phyloP scores from a whole-genome alignment of 495 filamentous ascomycete genomes.

The Neurospora sp. region DNA sequence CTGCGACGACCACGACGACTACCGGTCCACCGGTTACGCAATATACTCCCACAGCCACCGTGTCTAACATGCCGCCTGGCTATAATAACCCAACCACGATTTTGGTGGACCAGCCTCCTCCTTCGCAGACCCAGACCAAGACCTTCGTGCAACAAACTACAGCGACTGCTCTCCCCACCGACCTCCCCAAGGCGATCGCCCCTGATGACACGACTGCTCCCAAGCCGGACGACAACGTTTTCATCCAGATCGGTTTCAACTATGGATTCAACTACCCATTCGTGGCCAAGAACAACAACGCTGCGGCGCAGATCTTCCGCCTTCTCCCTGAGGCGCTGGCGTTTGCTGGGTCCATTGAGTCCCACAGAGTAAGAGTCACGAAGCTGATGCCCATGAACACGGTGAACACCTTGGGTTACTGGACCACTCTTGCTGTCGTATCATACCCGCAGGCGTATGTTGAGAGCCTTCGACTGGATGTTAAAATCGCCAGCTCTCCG shows the following conservation, averaged over 20 bases:
- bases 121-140: conserved; percentile 19
- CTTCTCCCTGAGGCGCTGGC: conserved; percentile 66
- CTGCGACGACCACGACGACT: not conserved
- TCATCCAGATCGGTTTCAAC: conserved; percentile 80
- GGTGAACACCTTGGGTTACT: conserved; percentile 54
- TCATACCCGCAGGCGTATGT: conserved; percentile 62
- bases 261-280: conserved; percentile 73
- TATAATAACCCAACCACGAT: conserved; percentile 29
- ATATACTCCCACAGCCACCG: conserved; percentile 26
- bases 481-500: conserved; percentile 55
- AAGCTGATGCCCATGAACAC: conserved; percentile 74
- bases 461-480: conserved; percentile 48
- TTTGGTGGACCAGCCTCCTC: conserved; percentile 23
- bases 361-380: conserved; percentile 50
- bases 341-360: conserved; percentile 47
- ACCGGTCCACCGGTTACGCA: conserved; percentile 22
- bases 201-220: conserved; percentile 31
- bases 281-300: conserved; percentile 56
- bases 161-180: conserved; percentile 45
- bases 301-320: conserved; percentile 79
- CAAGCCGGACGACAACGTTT: conserved; percentile 47
- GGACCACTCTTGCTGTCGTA: conserved; percentile 70
- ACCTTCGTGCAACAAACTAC: conserved; percentile 15
- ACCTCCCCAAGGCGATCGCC: conserved; percentile 64
- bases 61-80: conserved; percentile 31